Percentiles rank a stretch among this genome's conserved stretches.
phyloP scores from a whole-genome alignment of 371 early-diverging fungal species.

The Mortierella sp. region DNA sequence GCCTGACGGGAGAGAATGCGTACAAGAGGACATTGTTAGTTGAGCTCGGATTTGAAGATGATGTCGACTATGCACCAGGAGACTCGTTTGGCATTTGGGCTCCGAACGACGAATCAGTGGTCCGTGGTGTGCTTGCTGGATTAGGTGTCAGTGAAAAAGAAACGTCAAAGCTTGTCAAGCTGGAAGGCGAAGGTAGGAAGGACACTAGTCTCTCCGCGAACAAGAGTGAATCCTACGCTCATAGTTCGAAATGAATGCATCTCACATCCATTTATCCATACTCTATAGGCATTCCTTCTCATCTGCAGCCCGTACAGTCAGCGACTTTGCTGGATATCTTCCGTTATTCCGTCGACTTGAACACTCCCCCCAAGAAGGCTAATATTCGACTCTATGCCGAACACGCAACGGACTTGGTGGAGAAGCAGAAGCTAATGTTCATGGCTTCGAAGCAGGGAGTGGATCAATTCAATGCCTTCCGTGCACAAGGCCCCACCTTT shows the following conservation, averaged over 20 bases:
- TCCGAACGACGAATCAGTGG: slow-evolving; percentile 76
- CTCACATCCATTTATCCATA: no score
- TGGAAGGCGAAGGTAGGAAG: slow-evolving; percentile 54
- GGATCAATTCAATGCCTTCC: slow-evolving; percentile 71
- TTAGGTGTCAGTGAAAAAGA: slow-evolving; percentile 57
- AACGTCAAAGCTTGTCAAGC: slow-evolving; percentile 51
- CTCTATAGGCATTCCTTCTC: slow-evolving; percentile 65
- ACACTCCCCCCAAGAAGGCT: slow-evolving; percentile 79
- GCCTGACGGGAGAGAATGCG: slow-evolving; percentile 69
- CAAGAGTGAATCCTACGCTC: background rate
- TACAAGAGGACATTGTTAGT: slow-evolving; percentile 82
- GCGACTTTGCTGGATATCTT: slow-evolving; percentile 72
- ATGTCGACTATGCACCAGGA: slow-evolving; percentile 77
- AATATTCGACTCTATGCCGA: slow-evolving; percentile 87
- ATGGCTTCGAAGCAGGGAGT: slow-evolving; percentile 85
- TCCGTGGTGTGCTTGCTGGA: slow-evolving; percentile 63
- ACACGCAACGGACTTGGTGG: slow-evolving; percentile 68
- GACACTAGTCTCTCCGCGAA: background rate
- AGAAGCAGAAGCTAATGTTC: slow-evolving; percentile 79
- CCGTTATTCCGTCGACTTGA: slow-evolving; percentile 79
- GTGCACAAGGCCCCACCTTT: slow-evolving; percentile 74
- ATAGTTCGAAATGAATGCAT: background rate
- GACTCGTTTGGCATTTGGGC: slow-evolving; percentile 89
- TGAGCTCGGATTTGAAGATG: slow-evolving; percentile 67
- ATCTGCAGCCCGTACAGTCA: slow-evolving; percentile 63